Base-by-base conservation (phyloP, 495 filamentous ascomycete species). In the Podospora didyma region DNA sequence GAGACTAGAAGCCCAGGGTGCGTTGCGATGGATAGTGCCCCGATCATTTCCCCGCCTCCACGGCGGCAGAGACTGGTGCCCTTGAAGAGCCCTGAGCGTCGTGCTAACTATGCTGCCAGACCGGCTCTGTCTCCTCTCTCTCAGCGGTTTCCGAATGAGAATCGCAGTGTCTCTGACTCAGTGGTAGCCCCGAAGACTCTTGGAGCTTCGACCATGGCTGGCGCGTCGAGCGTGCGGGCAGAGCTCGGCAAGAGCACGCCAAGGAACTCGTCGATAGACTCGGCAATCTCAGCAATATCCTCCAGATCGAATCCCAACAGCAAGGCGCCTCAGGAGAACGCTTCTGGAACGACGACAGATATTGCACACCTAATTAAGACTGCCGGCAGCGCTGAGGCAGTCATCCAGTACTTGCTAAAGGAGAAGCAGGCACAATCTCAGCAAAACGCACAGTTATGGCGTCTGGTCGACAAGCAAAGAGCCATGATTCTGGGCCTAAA, bases 361-460 rank as follows among this genome's bases (percentile, higher is more conserved):
- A 86, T 94, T 59, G 81, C 80, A 34, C 82, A 86, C 60, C 72
- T 94, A 26, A 87, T 94, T 41, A 78, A 86, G 58, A 83, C 90
- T 51, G 93, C 93, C 42, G 94, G 95, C 19, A 96, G 92, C 41
- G 77, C 92, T 45, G 94, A 98, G 65, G 89, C 89, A 53, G 87
- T 94, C 11, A 90, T 98, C 57, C 82, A 90, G 63, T 88, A 92
- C 65, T 77, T 98, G 56, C 70, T 96, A 46, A 94, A 89, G 65
- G 93, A 97, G 65, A 97, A 97, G 71, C 86, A 92, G 54, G 87
- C 89, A 22, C 85, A 89, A 35, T 82, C 89, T 7, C 86, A 90
- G 55, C 94, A 96, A 62, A 97, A 97, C 69, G 78, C 87, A 16
- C 93, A 97, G 69, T 73, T 98, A 57, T 98, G 94, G 94, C 86